A percentile compares a stretch with the other conserved stretches of the same genome.
Evolutionary conservation across 805 yeast species (phyloP).

Genomic region (Zygotorulaspora sp.): DNA sequence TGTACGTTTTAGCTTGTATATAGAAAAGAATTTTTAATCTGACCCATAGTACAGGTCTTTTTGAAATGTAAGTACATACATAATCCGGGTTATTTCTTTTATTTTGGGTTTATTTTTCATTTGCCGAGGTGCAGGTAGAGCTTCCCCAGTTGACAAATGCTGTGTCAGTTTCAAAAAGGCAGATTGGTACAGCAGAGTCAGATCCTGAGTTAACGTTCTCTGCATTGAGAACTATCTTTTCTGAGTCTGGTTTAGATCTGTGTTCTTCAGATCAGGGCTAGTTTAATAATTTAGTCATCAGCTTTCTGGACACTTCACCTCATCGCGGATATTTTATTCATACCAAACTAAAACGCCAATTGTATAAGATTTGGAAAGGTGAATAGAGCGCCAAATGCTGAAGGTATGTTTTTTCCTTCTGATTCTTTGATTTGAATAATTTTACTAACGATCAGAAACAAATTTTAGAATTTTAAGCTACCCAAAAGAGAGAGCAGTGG

Average conservation of each 20-base stretch:
- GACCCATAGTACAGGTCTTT: too few species aligned
- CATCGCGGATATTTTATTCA: not conserved
- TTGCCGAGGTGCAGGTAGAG: not conserved
- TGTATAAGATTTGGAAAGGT: too few species aligned
- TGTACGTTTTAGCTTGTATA: not conserved
- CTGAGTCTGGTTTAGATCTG: too few species aligned
- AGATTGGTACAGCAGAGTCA: too few species aligned
- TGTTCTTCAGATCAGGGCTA: too few species aligned
- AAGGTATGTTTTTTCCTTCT: constrained; percentile 9
- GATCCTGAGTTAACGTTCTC: too few species aligned
- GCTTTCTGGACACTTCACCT: not conserved
- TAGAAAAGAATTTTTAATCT: too few species aligned
- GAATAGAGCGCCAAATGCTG: constrained; percentile 4
- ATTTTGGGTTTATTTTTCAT: not conserved
- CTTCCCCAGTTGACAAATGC: not conserved
- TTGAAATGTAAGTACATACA: too few species aligned
- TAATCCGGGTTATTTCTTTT: not conserved
- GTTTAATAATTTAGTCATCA: too few species aligned
- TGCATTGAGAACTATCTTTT: too few species aligned
- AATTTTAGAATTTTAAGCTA: constrained; percentile 28
- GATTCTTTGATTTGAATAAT: not conserved
- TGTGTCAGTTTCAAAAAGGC: too few species aligned
- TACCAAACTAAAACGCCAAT: too few species aligned
- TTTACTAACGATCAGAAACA: constrained; percentile 7
- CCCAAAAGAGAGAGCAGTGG: constrained; percentile 28